Conservation (phyloP, 495 filamentous ascomycete species). For the Trichoderma erinaceum region DNA sequence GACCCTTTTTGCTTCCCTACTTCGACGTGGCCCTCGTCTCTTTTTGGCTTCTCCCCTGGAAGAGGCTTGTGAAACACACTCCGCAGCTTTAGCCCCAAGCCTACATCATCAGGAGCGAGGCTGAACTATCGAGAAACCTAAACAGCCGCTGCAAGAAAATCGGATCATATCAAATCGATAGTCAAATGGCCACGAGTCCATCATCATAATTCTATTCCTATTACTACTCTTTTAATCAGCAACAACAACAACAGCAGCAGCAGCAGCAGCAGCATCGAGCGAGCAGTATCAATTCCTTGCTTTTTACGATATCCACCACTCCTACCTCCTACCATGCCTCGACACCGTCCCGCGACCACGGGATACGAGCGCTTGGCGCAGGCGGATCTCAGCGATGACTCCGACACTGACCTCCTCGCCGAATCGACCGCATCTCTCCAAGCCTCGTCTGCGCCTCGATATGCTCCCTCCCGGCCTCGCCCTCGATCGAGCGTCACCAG, state of each 20-base stretch:
- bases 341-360: conserved; percentile 65
- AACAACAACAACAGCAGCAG: background rate
- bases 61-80: background rate
- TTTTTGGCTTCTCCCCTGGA: background rate
- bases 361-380: conserved; percentile 91
- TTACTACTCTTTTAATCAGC: background rate
- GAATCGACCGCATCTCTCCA: conserved; percentile 49
- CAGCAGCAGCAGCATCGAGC: background rate
- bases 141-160: background rate
- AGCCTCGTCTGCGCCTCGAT: conserved; percentile 59
- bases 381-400: conserved; percentile 80
- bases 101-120: background rate
- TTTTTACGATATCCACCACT: background rate
- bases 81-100: background rate
- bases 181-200: background rate
- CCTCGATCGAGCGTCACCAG: conserved; percentile 54
- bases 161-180: background rate
- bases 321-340: conserved; percentile 26
- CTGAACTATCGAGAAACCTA: background rate
- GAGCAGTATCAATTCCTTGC: background rate
- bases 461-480: conserved; percentile 54
- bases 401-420: conserved; percentile 56
- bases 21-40: background rate
- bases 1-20: background rate
- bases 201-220: background rate